Evolutionary conservation across 805 yeast species (phyloP).

Genomic region (Yamadazyma takamatsuzukensis): DNA sequence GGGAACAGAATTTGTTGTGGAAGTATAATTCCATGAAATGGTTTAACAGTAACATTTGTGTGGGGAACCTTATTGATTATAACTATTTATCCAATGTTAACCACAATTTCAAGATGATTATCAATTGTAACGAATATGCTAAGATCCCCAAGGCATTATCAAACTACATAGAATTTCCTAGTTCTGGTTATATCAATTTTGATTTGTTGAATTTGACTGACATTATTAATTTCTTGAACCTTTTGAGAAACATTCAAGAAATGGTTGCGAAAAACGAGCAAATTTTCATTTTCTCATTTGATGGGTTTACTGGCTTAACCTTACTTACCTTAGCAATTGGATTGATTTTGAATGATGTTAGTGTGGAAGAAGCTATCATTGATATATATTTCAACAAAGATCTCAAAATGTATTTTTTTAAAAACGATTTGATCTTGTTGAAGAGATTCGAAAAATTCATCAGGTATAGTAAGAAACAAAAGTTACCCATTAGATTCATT

Average conservation of each 20-base stretch:
- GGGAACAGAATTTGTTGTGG: conserved; percentile 37
- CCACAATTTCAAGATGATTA: conserved; percentile 46
- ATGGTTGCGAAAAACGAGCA: conserved; percentile 17
- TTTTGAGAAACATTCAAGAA: conserved; percentile 24
- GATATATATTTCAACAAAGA: conserved; percentile 10
- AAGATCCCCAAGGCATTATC: conserved; percentile 27
- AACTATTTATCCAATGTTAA: conserved; percentile 14
- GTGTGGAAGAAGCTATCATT: conserved; percentile 24
- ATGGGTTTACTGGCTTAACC: conserved; percentile 37
- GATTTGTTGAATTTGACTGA: conserved; percentile 20
- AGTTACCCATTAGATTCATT: conserved; percentile 6
- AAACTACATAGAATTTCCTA: conserved; percentile 31
- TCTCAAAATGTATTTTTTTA: conserved; percentile 27
- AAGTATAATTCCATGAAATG: conserved; percentile 26
- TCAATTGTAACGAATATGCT: conserved; percentile 62
- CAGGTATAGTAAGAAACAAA: conserved; percentile 8
- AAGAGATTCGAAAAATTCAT: conserved; percentile 28
- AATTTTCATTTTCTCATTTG: conserved; percentile 30
- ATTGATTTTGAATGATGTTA: conserved; percentile 9
- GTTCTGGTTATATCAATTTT: conserved; percentile 22
- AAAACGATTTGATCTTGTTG: conserved; percentile 25
- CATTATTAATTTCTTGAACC: conserved; percentile 24
- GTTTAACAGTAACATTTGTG: conserved; percentile 22
- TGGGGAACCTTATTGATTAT: conserved; percentile 31
- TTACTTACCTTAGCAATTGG: conserved; percentile 19